phyloP scores from a whole-genome alignment of 2,329 filamentous ascomycete species.

The Fusarium denticulatum region DNA sequence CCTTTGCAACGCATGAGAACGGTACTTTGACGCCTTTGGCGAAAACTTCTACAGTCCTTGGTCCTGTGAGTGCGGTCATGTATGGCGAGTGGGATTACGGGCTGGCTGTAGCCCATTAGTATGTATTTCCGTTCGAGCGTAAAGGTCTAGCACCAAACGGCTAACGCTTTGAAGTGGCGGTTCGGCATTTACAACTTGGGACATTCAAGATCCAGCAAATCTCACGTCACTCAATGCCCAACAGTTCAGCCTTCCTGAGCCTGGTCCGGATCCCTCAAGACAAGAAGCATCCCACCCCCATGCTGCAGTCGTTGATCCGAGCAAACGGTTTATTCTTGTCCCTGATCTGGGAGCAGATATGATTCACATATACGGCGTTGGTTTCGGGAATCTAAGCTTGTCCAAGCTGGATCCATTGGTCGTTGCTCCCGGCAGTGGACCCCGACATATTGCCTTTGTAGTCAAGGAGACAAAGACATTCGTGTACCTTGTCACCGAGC shows the following conservation, averaged over 20 bases:
- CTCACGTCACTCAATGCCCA: constrained; percentile 52
- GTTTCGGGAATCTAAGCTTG: constrained; percentile 55
- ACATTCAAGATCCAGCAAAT: constrained; percentile 51
- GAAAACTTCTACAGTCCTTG: constrained; percentile 48
- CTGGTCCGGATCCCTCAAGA: constrained; percentile 54
- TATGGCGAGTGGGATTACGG: constrained; percentile 55
- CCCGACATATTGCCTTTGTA: constrained; percentile 71
- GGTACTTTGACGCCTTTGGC: constrained; percentile 53
- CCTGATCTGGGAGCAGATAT: constrained; percentile 74
- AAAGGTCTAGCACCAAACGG: background rate
- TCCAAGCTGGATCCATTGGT: constrained; percentile 52
- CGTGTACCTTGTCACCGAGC: constrained; percentile 70
- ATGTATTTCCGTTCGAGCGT: constrained; percentile 36
- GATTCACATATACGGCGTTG: constrained; percentile 65
- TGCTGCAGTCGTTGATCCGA: constrained; percentile 72
- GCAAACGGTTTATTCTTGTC: constrained; percentile 68
- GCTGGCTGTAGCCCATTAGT: constrained; percentile 59
- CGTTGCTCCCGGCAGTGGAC: constrained; percentile 65
- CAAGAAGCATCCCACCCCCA: constrained; percentile 72
- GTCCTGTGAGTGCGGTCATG: constrained; percentile 56
- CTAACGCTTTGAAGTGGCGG: constrained; percentile 47
- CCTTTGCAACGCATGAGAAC: constrained; percentile 50
- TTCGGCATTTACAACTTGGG: constrained; percentile 57
- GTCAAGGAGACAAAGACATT: constrained; percentile 57
- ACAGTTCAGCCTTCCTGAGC: constrained; percentile 52